phyloP scores from a whole-genome alignment of 2,329 filamentous ascomycete species.

The Albophoma yamanashiensis region DNA sequence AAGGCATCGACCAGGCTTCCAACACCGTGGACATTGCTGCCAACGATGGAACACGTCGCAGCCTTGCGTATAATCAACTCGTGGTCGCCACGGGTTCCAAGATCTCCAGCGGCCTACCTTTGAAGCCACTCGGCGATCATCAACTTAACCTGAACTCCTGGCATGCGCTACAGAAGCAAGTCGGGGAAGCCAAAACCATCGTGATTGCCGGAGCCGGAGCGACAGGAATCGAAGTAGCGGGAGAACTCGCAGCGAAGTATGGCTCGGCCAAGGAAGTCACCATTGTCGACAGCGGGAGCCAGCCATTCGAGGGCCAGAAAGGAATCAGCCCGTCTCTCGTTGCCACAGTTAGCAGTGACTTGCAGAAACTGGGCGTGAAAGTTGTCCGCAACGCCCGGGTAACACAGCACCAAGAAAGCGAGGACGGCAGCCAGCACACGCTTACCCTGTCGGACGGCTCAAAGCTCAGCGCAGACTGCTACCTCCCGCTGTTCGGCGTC shows the following conservation, averaged over 20 bases:
- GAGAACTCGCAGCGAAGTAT: conserved; percentile 20
- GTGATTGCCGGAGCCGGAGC: conserved; percentile 26
- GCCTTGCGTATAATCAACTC: conserved; percentile 37
- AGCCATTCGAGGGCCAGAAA: not conserved
- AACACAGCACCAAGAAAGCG: conserved; percentile 4
- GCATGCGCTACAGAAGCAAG: conserved; percentile 13
- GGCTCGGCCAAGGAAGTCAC: conserved; percentile 13
- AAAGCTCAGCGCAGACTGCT: conserved; percentile 23
- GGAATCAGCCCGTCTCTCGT: conserved; percentile 17
- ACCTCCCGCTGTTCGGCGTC: conserved; percentile 34
- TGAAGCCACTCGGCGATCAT: conserved; percentile 35
- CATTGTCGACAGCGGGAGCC: conserved; percentile 3
- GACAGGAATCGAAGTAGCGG: conserved; percentile 26
- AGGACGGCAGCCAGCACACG: conserved; percentile 3
- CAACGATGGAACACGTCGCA: conserved; percentile 16
- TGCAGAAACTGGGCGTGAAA: conserved; percentile 15
- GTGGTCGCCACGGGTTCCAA: conserved; percentile 44
- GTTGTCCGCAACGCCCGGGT: conserved; percentile 20
- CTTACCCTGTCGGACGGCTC: conserved; percentile 19
- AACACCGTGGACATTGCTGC: conserved; percentile 26
- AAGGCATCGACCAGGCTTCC: conserved; percentile 18
- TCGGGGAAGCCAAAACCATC: conserved; percentile 17
- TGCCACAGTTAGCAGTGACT: conserved; percentile 10
- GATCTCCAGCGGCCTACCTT: conserved; percentile 27
- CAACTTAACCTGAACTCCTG: conserved; percentile 28